Percentiles rank a stretch among this genome's conserved stretches.
These are phyloP conservation scores for Penicillium pulvis DNA, from an alignment of 495 filamentous ascomycete genomes.

Conservation along the genomic window DNA sequence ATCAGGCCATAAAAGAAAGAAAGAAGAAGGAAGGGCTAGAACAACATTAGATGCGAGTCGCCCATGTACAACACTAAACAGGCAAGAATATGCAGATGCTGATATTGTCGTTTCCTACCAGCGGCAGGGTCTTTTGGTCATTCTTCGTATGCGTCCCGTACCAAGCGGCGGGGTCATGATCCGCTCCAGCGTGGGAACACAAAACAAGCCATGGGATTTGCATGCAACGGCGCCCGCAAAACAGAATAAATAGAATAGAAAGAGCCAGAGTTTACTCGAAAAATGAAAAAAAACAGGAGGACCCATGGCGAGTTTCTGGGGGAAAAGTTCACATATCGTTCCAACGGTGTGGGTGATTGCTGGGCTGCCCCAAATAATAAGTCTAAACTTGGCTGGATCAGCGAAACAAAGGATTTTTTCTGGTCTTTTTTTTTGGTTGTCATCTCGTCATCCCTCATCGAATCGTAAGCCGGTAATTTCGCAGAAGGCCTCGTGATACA, in stretches of 20 bases:
- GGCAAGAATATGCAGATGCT: slow-evolving; percentile 49
- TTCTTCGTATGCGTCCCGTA: slow-evolving; percentile 41
- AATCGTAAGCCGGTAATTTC: slow-evolving; percentile 54
- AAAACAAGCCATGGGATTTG: slow-evolving; percentile 38
- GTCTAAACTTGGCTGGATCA: slow-evolving; percentile 54
- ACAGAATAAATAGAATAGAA: slow-evolving; percentile 20
- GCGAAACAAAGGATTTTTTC: slow-evolving; percentile 45
- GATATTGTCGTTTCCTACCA: slow-evolving; percentile 46
- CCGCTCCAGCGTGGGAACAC: slow-evolving; percentile 24
- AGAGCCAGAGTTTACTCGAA: slow-evolving; percentile 15
- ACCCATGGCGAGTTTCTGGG: slow-evolving; percentile 6
- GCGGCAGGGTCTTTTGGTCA: slow-evolving; percentile 36
- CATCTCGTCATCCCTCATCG: slow-evolving; percentile 61
- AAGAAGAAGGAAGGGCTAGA: slow-evolving; percentile 22
- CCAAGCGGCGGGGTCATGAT: slow-evolving; percentile 28
- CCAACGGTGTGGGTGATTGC: slow-evolving; percentile 33
- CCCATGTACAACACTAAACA: slow-evolving; percentile 45
- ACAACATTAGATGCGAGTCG: slow-evolving; percentile 44
- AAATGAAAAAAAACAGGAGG: slow-evolving; percentile 6
- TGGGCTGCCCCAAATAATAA: slow-evolving; percentile 52
- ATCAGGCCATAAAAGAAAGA: slow-evolving; percentile 9
- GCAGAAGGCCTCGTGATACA: slow-evolving; percentile 53
- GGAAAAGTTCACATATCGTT: slow-evolving; percentile 26
- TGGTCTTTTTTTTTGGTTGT: slow-evolving; percentile 49
- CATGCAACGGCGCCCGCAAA: slow-evolving; percentile 44